Conservation (phyloP, 106 monocot species). For the Dioscorea zingiberensis region DNA sequence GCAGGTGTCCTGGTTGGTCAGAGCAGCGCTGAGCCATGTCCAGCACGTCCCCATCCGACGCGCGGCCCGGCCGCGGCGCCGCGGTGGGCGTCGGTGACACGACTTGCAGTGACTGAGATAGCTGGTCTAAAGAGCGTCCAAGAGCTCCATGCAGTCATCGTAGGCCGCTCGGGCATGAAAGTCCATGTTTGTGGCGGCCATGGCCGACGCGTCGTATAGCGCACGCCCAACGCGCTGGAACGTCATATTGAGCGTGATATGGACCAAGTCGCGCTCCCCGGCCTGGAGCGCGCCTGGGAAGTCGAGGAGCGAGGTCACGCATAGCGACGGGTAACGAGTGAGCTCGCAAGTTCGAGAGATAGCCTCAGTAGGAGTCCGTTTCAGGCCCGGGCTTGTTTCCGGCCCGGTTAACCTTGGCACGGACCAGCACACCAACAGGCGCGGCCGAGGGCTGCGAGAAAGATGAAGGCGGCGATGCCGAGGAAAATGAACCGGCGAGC, state of each 20-base stretch:
- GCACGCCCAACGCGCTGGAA: constrained; percentile 46
- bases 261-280: constrained; percentile 53
- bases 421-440: constrained; percentile 10
- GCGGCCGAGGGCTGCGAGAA: constrained; percentile 19
- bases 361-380: constrained; percentile 25
- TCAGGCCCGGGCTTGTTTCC: too few relatives aligned
- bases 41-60: constrained; percentile 57
- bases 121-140: constrained; percentile 62
- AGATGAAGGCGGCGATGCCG: constrained; percentile 8
- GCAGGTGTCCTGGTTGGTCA: constrained; percentile 97
- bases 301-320: constrained; percentile 34
- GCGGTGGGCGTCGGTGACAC: constrained; percentile 15
- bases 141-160: constrained; percentile 84
- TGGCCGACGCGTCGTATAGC: constrained; percentile 46
- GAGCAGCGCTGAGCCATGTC: constrained; percentile 90
- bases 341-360: constrained; percentile 41
- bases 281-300: constrained; percentile 50
- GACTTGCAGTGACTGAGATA: constrained; percentile 41
- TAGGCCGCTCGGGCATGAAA: constrained; percentile 45
- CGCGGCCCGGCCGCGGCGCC: not conserved
- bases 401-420: not conserved
- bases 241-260: constrained; percentile 80
- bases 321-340: constrained; percentile 49
- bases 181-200: constrained; percentile 43
- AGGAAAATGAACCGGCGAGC: constrained; percentile 5